These are phyloP conservation scores for Poa annua DNA, from an alignment of 176 grass and related monocot species.

Conservation along the genomic window DNA sequence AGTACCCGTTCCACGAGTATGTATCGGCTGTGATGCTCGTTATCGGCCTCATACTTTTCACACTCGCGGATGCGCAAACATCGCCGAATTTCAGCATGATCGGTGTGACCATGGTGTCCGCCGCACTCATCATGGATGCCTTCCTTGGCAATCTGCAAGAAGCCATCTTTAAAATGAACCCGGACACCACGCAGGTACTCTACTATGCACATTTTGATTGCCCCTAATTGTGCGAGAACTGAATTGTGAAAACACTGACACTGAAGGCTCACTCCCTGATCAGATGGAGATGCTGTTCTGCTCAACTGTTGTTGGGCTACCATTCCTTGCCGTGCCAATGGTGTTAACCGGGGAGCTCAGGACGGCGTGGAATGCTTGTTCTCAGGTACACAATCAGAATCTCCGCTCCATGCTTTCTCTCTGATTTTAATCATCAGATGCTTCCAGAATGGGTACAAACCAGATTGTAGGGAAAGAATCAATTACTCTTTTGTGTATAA, in stretches of 20 bases:
- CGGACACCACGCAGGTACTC: conserved; percentile 77
- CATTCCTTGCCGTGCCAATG: conserved; percentile 77
- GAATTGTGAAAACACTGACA: background rate
- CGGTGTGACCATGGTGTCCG: conserved; percentile 82
- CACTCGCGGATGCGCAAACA: conserved; percentile 80
- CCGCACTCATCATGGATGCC: conserved; percentile 84
- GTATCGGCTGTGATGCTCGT: conserved; percentile 79
- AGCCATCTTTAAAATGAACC: conserved; percentile 91
- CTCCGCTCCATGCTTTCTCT: background rate
- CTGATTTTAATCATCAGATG: background rate
- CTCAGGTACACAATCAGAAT: conserved; percentile 48
- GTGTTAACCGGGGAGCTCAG: conserved; percentile 84
- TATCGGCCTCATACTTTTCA: conserved; percentile 81
- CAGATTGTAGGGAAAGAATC: conserved; percentile 43
- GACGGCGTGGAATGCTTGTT: conserved; percentile 80
- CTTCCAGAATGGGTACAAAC: conserved; percentile 27
- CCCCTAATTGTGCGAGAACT: background rate
- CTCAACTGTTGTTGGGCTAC: conserved; percentile 87
- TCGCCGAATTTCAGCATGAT: conserved; percentile 85
- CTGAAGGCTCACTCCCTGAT: background rate
- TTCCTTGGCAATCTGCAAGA: conserved; percentile 93
- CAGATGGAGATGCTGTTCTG: conserved; percentile 99
- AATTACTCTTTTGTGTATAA: background rate
- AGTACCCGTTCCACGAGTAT: conserved; percentile 80
- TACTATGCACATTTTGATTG: background rate